Conservation (phyloP, 2,329 filamentous ascomycete species). For the Microsporum audouinii region DNA sequence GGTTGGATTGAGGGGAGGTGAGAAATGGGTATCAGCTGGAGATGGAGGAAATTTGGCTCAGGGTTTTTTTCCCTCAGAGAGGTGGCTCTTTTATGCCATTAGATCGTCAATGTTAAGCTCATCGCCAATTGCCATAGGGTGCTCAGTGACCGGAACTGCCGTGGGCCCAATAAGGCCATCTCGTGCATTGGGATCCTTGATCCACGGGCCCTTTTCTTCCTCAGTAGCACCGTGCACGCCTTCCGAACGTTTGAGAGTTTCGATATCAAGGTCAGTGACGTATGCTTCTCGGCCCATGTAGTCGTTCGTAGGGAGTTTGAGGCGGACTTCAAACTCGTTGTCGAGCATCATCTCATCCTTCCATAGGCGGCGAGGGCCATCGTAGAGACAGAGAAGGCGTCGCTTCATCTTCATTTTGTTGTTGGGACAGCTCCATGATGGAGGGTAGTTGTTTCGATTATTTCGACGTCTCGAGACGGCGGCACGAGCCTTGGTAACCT, state of each 20-base stretch:
- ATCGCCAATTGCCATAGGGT: conserved; percentile 13
- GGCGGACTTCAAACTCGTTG: conserved; percentile 83
- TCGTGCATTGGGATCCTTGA: conserved; percentile 24
- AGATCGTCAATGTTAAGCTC: conserved; percentile 19
- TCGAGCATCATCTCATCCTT: conserved; percentile 99
- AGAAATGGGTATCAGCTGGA: neutral
- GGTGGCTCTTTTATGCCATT: conserved; percentile 16
- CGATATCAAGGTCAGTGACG: conserved; percentile 84
- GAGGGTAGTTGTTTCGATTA: conserved; percentile 85
- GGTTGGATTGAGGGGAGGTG: neutral
- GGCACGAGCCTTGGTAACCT: conserved; percentile 59
- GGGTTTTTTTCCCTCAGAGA: neutral
- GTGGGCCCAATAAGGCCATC: conserved; percentile 12
- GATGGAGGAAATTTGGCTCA: neutral
- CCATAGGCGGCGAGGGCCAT: conserved; percentile 74
- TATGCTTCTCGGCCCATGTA: conserved; percentile 74
- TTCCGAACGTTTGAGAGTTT: conserved; percentile 78
- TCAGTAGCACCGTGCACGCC: conserved; percentile 68
- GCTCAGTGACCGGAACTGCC: conserved; percentile 12
- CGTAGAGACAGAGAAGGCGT: conserved; percentile 84
- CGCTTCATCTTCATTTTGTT: conserved; percentile 98
- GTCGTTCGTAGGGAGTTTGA: conserved; percentile 66
- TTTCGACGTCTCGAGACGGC: conserved; percentile 57
- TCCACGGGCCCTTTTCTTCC: conserved; percentile 79
- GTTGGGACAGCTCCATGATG: conserved; percentile 83